These are phyloP conservation scores for Xerocomus cyaneibrunnescens DNA, from an alignment of 1,284 basidiomycete genomes.

Conservation along the genomic window DNA sequence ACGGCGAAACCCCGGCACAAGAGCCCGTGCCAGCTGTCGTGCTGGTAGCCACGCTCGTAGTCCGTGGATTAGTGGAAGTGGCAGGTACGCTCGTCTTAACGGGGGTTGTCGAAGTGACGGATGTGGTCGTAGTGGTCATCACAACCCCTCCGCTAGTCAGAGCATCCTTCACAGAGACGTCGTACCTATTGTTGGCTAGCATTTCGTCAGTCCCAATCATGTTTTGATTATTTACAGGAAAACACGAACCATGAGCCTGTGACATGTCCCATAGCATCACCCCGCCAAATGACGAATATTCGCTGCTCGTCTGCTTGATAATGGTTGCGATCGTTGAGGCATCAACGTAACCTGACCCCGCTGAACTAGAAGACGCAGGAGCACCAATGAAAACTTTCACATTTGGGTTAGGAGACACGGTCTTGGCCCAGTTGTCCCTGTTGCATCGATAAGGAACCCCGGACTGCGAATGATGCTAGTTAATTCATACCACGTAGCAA, in stretches of 20 bases:
- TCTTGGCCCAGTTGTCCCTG: conserved; percentile 68
- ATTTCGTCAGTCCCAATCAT: background rate
- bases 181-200: conserved; percentile 29
- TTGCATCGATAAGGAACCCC: conserved; percentile 3
- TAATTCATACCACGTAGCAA: conserved; percentile 45
- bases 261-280: conserved; percentile 70
- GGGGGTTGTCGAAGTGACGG: conserved; percentile 3
- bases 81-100: conserved; percentile 6
- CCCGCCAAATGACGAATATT: conserved; percentile 66
- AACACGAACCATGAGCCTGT: conserved; percentile 47
- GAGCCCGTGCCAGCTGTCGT: conserved; percentile 26
- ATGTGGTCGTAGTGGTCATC: conserved; percentile 21
- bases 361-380: conserved; percentile 52
- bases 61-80: conserved; percentile 23
- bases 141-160: conserved; percentile 8
- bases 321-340: conserved; percentile 47
- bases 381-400: conserved; percentile 62
- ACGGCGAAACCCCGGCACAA: conserved; percentile 49
- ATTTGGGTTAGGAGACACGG: conserved; percentile 53
- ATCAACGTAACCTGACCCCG: conserved; percentile 52
- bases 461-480: background rate
- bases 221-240: background rate
- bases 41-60: conserved; percentile 21
- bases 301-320: conserved; percentile 42
- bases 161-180: conserved; percentile 24